Base-by-base conservation (phyloP, 352 stramenopile genomes). In the Pythium monospermum region DNA sequence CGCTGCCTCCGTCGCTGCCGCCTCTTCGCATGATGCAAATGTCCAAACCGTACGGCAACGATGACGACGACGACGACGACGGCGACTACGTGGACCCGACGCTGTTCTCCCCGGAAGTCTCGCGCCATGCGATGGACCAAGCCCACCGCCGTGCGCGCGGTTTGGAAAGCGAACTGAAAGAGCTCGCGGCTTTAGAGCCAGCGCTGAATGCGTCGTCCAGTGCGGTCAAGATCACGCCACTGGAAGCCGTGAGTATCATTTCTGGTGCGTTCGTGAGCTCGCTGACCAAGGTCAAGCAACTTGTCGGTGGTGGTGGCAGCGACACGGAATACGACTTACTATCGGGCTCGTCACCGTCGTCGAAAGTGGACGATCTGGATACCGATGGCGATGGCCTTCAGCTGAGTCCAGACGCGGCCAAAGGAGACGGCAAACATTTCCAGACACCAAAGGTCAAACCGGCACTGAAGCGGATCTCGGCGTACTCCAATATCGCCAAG, bases 31-130 rank as follows among this genome's bases (percentile, higher is more conserved):
- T 82, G 31, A 80, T 56, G 53, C 46, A 62, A 7, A 30, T 62
- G 12, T 51, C 42, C 2, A 55, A 57, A 10, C 46, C 65, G 1
- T 63, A 51, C 30, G 53, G 53, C 16, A 25, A 37, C 4, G 45
- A 60, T 7, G 52, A 61, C 18, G 46, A 64, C 27, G 74, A 90
- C 21, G 52, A 61, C 18, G 46, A 64, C 27, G 74, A 90, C 21
- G 57, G 63, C 32, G 81, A 91, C 46, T 90, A 89, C 37, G 79
- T 91, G 10, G 78, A 94, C 65, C 61, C 75, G 44, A 85, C 71
- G 28, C 61, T 94, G 5, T 94, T 94, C 54, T 92, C 81, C 1
- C 76, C 83, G 0, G 83, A 94, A 21, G 69, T 92, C 3, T 94
- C 83, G 7, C 69, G 83, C 21, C 81, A 91, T 39, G 80, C 81